Percentiles rank a stretch among this genome's conserved stretches.
These are phyloP conservation scores for Lactarius tabidus DNA, from an alignment of 768 basidiomycete species.

Conservation along the genomic window DNA sequence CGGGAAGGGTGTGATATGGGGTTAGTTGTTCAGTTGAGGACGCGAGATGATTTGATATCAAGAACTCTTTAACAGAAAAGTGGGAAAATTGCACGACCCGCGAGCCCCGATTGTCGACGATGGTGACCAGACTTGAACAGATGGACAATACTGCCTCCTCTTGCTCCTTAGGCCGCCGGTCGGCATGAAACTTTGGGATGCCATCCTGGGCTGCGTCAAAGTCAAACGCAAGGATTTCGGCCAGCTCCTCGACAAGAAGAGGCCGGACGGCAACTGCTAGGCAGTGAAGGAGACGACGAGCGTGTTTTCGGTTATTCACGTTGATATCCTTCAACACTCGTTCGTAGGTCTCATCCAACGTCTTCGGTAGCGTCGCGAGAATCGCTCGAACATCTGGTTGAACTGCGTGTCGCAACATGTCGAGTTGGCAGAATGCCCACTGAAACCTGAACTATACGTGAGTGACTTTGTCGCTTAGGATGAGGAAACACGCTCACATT, in stretches of 20 bases:
- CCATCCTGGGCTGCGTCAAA: background rate
- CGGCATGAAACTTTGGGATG: background rate
- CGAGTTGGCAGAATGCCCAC: background rate
- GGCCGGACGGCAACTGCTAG: background rate
- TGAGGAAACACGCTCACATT: background rate
- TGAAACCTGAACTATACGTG: background rate
- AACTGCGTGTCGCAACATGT: background rate
- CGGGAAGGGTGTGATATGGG: background rate
- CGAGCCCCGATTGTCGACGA: too few relatives aligned
- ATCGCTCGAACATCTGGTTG: background rate
- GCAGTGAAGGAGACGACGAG: slow-evolving; percentile 13
- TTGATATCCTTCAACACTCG: slow-evolving; percentile 2
- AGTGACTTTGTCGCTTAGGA: background rate
- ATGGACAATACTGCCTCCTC: too few relatives aligned
- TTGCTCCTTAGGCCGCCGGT: slow-evolving; percentile 5
- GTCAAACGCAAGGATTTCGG: slow-evolving; percentile 14
- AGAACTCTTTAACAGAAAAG: too few relatives aligned
- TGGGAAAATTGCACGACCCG: too few relatives aligned
- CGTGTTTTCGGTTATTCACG: background rate
- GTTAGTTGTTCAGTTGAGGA: too few relatives aligned
- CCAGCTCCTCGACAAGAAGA: background rate
- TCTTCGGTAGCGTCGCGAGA: slow-evolving; percentile 2
- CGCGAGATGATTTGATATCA: too few relatives aligned
- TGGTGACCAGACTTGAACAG: too few relatives aligned
- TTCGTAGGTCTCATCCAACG: background rate